Evolutionary conservation across 2,329 filamentous ascomycete species (phyloP).

Genomic region (Pseudocercospora fijiensis): DNA sequence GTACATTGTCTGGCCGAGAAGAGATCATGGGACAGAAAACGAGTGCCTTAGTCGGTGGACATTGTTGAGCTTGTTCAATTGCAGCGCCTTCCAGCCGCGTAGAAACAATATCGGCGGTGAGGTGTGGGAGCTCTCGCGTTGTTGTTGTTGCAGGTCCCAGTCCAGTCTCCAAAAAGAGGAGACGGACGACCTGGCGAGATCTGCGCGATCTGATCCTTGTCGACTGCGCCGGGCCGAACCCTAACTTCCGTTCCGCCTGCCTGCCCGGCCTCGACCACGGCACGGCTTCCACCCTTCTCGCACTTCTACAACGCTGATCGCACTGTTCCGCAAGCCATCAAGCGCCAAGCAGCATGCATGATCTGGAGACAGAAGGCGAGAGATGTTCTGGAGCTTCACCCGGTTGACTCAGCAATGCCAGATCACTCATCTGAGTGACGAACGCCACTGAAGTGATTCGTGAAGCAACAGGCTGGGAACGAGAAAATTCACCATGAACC

Average conservation of each 20-base stretch:
- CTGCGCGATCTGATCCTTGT: not conserved
- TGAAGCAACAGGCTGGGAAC: not conserved
- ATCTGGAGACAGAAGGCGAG: not conserved
- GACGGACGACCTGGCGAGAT: not conserved
- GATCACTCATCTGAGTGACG: not conserved
- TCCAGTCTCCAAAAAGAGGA: too few relatives aligned
- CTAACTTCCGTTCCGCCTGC: too few relatives aligned
- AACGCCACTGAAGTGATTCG: not conserved
- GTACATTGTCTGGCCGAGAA: too few relatives aligned
- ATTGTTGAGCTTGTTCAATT: too few relatives aligned
- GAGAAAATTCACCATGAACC: constrained; percentile 32
- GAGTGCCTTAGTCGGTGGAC: too few relatives aligned
- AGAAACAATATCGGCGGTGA: too few relatives aligned
- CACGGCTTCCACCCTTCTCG: not conserved
- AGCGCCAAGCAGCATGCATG: not conserved
- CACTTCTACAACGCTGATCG: not conserved
- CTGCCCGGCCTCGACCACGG: not conserved
- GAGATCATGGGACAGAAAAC: too few relatives aligned
- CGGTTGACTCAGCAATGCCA: not conserved
- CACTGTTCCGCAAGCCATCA: too few relatives aligned
- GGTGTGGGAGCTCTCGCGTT: too few relatives aligned
- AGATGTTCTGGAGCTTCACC: not conserved
- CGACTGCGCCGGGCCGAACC: not conserved
- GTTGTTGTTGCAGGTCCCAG: too few relatives aligned
- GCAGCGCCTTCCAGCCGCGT: too few relatives aligned